Percentiles rank a stretch among this genome's conserved stretches.
Evolutionary conservation across 2,329 filamentous ascomycete genomes (phyloP).

Genomic region (Botrytis tulipae): DNA sequence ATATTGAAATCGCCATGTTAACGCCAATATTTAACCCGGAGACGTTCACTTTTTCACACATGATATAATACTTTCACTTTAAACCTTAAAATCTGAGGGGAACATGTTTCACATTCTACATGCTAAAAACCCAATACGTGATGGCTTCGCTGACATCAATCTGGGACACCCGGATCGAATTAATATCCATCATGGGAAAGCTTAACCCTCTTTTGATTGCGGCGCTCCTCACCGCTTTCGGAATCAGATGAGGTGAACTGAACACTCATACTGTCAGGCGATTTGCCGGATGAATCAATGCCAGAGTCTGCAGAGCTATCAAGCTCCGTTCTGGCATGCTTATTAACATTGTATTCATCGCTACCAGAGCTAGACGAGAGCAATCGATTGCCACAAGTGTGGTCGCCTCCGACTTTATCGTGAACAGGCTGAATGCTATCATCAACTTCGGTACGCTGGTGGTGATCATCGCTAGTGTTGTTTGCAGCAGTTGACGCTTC

Average conservation of each 20-base stretch:
- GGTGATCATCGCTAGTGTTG: too few species aligned
- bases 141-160: too few species aligned
- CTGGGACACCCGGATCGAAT: too few species aligned
- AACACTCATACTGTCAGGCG: too few species aligned
- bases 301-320: neutral
- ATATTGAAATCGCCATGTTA: neutral
- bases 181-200: neutral
- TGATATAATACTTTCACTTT: neutral
- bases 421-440: neutral
- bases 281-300: neutral
- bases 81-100: too few species aligned
- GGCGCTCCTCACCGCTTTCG: neutral
- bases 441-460: neutral
- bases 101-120: neutral
- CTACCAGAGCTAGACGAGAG: neutral
- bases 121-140: neutral
- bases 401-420: neutral
- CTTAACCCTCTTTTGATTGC: neutral
- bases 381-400: accelerated
- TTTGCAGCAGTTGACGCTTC: neutral
- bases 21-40: neutral
- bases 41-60: too few species aligned
- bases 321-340: neutral
- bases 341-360: accelerated
- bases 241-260: neutral